Evolutionary conservation across 495 filamentous ascomycete genomes (phyloP).

Genomic region (Geoglossum glabrum): DNA sequence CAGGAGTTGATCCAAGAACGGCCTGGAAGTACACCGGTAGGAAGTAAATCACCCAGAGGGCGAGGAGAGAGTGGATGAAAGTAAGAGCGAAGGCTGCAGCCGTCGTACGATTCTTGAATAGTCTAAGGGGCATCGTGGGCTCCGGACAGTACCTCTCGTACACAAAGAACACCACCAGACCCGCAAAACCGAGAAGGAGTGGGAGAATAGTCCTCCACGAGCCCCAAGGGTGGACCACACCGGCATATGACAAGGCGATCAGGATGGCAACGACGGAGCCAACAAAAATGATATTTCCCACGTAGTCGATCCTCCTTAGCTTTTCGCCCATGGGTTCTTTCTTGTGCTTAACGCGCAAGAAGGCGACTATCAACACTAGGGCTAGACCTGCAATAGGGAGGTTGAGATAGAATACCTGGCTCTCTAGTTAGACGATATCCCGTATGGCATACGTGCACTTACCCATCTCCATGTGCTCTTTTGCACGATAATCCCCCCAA

Average conservation of each 20-base stretch:
- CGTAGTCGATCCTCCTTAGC: background rate
- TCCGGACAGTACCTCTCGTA: background rate
- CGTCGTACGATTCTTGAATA: no score
- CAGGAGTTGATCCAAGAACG: background rate
- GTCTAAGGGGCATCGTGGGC: no score
- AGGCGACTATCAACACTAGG: background rate
- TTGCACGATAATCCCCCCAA: background rate
- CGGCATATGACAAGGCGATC: background rate
- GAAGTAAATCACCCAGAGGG: background rate
- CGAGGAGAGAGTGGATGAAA: background rate
- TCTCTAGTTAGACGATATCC: no score
- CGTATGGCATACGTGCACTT: no score
- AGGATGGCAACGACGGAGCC: background rate
- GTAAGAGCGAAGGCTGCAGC: no score
- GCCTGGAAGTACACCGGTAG: slow-evolving; percentile 5
- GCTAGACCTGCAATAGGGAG: background rate
- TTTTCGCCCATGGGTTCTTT: background rate
- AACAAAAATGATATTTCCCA: background rate
- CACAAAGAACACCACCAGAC: background rate
- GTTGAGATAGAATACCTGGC: background rate
- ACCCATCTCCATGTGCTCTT: background rate
- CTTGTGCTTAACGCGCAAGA: background rate
- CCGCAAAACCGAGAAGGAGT: background rate
- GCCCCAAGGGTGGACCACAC: background rate
- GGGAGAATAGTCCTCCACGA: background rate